Percentiles rank a stretch among this genome's conserved stretches.
Conservation (phyloP, 2,329 filamentous ascomycete species). For the Neodidymelliopsis sp. region DNA sequence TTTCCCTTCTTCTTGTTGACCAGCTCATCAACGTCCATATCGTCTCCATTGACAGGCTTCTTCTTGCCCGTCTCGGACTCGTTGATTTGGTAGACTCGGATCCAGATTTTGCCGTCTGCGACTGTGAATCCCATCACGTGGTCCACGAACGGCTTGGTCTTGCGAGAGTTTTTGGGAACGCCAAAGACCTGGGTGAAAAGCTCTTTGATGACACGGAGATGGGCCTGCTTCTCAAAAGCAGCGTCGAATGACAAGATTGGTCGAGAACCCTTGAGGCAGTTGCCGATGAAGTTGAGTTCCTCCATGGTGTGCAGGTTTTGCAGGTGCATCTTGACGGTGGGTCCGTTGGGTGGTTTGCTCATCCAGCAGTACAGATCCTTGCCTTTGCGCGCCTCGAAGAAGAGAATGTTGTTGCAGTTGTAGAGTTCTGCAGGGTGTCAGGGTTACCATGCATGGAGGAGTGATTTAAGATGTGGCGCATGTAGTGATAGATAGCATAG, state of each 20-base stretch:
- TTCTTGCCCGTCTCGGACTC: conserved; percentile 73
- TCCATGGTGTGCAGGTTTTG: conserved; percentile 96
- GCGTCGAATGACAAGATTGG: conserved; percentile 92
- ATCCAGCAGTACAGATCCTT: conserved; percentile 96
- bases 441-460: neutral
- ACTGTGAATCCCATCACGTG: conserved; percentile 93
- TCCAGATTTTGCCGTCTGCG: conserved; percentile 94
- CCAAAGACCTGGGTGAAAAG: conserved; percentile 90
- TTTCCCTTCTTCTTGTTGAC: conserved; percentile 56
- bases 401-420: conserved; percentile 93
- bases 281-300: conserved; percentile 94
- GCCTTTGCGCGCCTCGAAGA: conserved; percentile 93
- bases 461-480: conserved; percentile 71
- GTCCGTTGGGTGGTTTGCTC: conserved; percentile 86
- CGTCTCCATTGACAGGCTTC: conserved; percentile 51
- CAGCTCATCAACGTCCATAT: conserved; percentile 43
- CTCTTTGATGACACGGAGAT: conserved; percentile 86
- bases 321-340: conserved; percentile 76
- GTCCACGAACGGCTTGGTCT: conserved; percentile 95
- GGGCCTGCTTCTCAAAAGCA: conserved; percentile 80
- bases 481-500: neutral
- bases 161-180: conserved; percentile 85
- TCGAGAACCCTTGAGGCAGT: conserved; percentile 91
- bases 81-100: conserved; percentile 91
- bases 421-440: conserved; percentile 66